These are phyloP conservation scores for Amanita phalloides DNA, from an alignment of 768 basidiomycete genomes.

Conservation along the genomic window DNA sequence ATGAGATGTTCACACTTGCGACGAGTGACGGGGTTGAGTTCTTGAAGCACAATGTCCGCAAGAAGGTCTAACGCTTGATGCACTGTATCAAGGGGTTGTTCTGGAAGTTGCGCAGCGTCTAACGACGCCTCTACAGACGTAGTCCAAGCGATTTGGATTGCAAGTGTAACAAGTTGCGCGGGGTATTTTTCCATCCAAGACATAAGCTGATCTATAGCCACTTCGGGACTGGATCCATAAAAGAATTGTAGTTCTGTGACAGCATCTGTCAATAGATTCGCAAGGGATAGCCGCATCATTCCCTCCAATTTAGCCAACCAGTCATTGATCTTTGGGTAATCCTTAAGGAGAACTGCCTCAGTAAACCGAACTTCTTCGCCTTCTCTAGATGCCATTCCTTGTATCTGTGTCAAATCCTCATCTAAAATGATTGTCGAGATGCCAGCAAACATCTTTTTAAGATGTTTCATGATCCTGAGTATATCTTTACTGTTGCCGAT, in stretches of 20 bases:
- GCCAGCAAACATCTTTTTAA: slow-evolving; percentile 99
- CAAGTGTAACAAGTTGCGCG: slow-evolving; percentile 93
- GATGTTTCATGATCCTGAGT: slow-evolving; percentile 94
- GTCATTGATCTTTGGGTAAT: slow-evolving; percentile 97
- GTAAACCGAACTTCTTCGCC: slow-evolving; percentile 89
- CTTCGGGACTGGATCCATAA: slow-evolving; percentile 53
- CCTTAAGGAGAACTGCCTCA: slow-evolving; percentile 77
- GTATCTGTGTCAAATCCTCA: slow-evolving; percentile 79
- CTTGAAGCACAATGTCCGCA: slow-evolving; percentile 92
- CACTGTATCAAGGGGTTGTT: slow-evolving; percentile 62
- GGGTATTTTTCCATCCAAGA: slow-evolving; percentile 91
- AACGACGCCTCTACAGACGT: slow-evolving; percentile 65
- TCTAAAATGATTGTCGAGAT: slow-evolving; percentile 84
- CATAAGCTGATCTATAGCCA: slow-evolving; percentile 65
- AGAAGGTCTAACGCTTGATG: slow-evolving; percentile 82
- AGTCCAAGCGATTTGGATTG: slow-evolving; percentile 94
- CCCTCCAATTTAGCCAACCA: slow-evolving; percentile 90
- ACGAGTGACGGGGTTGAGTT: slow-evolving; percentile 83
- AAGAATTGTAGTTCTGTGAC: slow-evolving; percentile 74
- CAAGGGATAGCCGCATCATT: slow-evolving; percentile 88
- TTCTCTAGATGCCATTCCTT: slow-evolving; percentile 91
- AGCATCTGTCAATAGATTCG: slow-evolving; percentile 68
- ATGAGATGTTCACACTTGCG: slow-evolving; percentile 98
- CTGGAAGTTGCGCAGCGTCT: slow-evolving; percentile 42
- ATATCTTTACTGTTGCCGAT: slow-evolving; percentile 99